Evolutionary conservation across 345 rosid species (phyloP).

Genomic region (Psidium friedrichsthalianum): DNA sequence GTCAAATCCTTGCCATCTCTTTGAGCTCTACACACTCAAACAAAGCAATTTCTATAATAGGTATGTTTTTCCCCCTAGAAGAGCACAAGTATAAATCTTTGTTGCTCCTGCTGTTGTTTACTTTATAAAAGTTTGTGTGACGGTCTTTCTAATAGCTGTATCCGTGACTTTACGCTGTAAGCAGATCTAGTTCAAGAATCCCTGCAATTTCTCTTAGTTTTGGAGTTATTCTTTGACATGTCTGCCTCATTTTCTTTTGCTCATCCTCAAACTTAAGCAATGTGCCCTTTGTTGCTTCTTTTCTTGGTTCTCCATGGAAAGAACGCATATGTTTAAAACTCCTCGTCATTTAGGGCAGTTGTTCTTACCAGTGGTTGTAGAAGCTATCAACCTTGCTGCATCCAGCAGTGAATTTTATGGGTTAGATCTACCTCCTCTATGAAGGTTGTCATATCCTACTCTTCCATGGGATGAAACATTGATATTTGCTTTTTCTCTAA

Average conservation of each 20-base stretch:
- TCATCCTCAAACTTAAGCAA: background rate
- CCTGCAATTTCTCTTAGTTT: background rate
- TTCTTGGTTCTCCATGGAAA: background rate
- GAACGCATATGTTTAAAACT: background rate
- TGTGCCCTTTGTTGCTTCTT: background rate
- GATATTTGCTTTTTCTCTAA: background rate
- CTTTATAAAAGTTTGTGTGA: background rate
- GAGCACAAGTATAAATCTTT: background rate
- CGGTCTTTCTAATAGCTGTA: background rate
- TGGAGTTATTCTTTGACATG: background rate
- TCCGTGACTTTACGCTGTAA: background rate
- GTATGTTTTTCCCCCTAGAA: conserved; percentile 16
- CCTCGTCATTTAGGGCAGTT: background rate
- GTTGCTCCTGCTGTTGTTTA: background rate
- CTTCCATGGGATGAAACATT: background rate
- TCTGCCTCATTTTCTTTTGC: background rate
- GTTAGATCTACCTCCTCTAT: background rate
- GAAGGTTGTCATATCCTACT: background rate
- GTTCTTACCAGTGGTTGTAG: background rate
- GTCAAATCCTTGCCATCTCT: conserved; percentile 78
- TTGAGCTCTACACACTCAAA: conserved; percentile 91
- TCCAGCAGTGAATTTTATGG: background rate
- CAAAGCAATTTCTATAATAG: conserved; percentile 65
- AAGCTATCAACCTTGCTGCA: background rate
- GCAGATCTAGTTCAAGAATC: background rate